Conservation (phyloP, 148 eudicot genomes). For the Nepenthes mirabilis region DNA sequence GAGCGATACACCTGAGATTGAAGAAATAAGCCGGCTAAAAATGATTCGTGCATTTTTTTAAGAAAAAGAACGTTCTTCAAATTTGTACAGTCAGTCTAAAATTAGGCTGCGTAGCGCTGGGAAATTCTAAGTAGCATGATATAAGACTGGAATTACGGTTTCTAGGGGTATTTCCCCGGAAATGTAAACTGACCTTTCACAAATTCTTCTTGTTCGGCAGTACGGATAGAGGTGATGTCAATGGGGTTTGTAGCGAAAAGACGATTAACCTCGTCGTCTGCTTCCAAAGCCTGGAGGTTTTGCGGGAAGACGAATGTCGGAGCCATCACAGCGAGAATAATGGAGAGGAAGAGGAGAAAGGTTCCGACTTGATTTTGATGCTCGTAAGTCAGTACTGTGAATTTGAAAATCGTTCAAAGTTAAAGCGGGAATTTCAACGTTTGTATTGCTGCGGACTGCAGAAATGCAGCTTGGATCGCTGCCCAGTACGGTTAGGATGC, state of each 20-base stretch:
- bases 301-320: slow-evolving; percentile 66
- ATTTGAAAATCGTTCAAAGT: too few relatives aligned
- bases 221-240: slow-evolving; percentile 37
- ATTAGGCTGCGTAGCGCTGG: too few relatives aligned
- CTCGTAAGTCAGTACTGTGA: too few relatives aligned
- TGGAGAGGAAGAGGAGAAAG: background rate
- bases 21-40: background rate
- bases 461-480: too few relatives aligned
- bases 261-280: slow-evolving; percentile 21
- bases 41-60: background rate
- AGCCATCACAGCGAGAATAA: slow-evolving; percentile 26
- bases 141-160: slow-evolving; percentile 16
- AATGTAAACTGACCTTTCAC: slow-evolving; percentile 48
- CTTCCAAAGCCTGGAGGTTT: slow-evolving; percentile 41
- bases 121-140: background rate
- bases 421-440: too few relatives aligned
- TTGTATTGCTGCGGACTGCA: too few relatives aligned
- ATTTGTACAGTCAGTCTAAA: background rate
- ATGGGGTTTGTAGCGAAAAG: slow-evolving; percentile 25
- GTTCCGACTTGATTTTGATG: background rate
- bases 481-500: too few relatives aligned
- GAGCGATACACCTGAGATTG: slow-evolving; percentile 50
- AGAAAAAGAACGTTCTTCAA: background rate
- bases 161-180: background rate
- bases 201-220: slow-evolving; percentile 83